Evolutionary conservation across 768 basidiomycete genomes (phyloP), one percentile per base, ranked within the genome.

Genomic region (Naganishia friedmannii): DNA sequence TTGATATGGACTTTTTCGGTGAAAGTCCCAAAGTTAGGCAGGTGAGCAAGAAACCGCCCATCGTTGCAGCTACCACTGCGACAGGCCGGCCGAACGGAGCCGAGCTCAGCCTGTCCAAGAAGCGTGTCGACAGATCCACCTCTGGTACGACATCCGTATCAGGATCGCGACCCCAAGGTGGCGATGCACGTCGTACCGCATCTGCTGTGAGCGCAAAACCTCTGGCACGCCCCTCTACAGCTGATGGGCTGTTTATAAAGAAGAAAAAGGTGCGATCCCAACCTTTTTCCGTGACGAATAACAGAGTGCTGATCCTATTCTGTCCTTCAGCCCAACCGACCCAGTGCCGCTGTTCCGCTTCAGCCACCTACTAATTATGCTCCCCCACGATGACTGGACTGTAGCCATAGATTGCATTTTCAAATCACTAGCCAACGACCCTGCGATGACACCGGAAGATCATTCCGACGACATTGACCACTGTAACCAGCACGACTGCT

Each of bases 181-280:
- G 37, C 10, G 21, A 21, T 15, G 37, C 58, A 19, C 34, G n/a
- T 21, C 15, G n/a, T 23, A 60, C n/a, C 19, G 37, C 21, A 28
- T 10, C 37, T 19, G 37, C 58, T 23, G 58, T 17, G 2, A 17
- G 37, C 4, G 23, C 26, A 9, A 63, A 45, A 37, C 67, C 67
- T 39, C 23, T 21, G 0, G 3, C 54, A 1, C 65, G 54, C 5
- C 37, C 70, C 26, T 37, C 70, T 2, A 21, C 60, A 54, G 51
- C 34, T 42, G 70, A 70, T 34, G 53, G 70, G 28, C 45, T 70
- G 65, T 70, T 70, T 37, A 67, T 70, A 37, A 70, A 70, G 29
- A 70, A 70, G 70, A 66, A 55, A 39, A 70, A 67, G 65, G 70
- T 70, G 31, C 53, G 65, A 32, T 29, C 12, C 17, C 26, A 23